These are phyloP conservation scores for Suillus tomentosus DNA, from an alignment of 768 basidiomycete species.

Conservation along the genomic window DNA sequence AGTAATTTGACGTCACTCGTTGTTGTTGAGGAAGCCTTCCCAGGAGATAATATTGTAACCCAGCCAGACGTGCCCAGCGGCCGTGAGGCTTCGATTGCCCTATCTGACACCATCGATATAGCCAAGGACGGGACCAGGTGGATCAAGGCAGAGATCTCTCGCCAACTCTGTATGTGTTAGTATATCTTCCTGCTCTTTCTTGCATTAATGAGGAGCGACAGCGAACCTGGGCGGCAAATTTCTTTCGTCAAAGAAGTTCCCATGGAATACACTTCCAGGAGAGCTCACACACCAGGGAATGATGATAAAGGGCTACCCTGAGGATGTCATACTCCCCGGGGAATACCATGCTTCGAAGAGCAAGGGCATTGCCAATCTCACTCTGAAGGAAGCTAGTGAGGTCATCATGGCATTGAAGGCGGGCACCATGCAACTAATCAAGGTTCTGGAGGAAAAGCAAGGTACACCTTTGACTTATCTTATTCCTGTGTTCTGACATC, in stretches of 20 bases:
- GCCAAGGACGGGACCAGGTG: not conserved
- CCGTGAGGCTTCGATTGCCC: not conserved
- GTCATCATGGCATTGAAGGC: not conserved
- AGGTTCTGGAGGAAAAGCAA: not conserved
- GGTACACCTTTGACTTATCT: not conserved
- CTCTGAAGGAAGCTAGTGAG: not conserved
- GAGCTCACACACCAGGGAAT: conserved; percentile 8
- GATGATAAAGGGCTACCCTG: not conserved
- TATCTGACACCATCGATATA: not conserved
- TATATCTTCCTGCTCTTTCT: not conserved
- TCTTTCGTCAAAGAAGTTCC: conserved; percentile 8
- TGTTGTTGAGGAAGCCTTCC: not conserved
- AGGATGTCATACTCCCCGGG: not conserved
- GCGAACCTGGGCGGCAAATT: conserved; percentile 3
- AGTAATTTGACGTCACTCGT: not conserved
- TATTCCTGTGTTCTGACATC: not conserved
- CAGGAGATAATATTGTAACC: not conserved
- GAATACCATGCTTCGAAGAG: conserved; percentile 11
- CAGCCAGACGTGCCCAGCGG: not conserved
- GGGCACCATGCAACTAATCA: not conserved
- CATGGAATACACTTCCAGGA: conserved; percentile 10
- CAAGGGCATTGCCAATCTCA: conserved; percentile 14
- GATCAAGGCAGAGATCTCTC: not conserved
- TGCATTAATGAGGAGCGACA: not conserved
- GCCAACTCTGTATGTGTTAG: not conserved